Conservation (phyloP, 116 monocot species). For the Cymodocea nodosa region DNA sequence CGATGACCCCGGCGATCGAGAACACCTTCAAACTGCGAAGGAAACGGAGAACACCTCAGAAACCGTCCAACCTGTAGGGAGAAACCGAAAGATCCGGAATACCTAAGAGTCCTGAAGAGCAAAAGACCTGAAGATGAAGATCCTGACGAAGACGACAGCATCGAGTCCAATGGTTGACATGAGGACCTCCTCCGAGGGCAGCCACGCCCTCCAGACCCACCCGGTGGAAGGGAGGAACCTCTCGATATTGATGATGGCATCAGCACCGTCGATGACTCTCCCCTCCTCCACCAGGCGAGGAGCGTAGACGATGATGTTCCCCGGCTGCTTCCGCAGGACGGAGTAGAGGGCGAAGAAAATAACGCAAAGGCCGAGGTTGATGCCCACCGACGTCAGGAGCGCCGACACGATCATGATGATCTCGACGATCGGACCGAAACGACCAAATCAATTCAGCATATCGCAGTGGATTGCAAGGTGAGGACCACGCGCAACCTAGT, state of each 20-base stretch:
- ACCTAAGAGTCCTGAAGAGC: neutral
- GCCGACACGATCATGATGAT: conserved; percentile 79
- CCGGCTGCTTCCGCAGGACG: conserved; percentile 56
- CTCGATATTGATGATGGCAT: conserved; percentile 36
- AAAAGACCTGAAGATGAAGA: conserved; percentile 65
- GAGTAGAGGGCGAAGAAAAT: conserved; percentile 63
- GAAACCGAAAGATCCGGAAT: neutral
- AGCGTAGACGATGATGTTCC: conserved; percentile 51
- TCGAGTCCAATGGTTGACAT: conserved; percentile 62
- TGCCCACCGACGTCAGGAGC: conserved; percentile 75
- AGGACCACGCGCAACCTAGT: too few relatives aligned
- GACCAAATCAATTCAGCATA: too few relatives aligned
- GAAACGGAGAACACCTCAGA: neutral
- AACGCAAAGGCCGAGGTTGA: conserved; percentile 73
- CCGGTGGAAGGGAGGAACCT: conserved; percentile 55
- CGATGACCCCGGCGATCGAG: conserved; percentile 57
- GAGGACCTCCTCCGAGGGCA: conserved; percentile 66
- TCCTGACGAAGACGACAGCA: conserved; percentile 80
- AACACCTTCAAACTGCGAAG: conserved; percentile 79
- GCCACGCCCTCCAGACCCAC: conserved; percentile 59
- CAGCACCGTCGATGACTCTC: neutral
- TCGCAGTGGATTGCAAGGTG: too few relatives aligned
- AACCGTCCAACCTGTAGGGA: neutral
- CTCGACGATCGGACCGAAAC: too few relatives aligned
- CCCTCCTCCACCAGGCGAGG: conserved; percentile 60